Evolutionary conservation across 225 moss, liverwort and hornwort genomes (phyloP), one percentile per base, ranked within the genome.

Genomic region (Takakia lepidozioides): DNA sequence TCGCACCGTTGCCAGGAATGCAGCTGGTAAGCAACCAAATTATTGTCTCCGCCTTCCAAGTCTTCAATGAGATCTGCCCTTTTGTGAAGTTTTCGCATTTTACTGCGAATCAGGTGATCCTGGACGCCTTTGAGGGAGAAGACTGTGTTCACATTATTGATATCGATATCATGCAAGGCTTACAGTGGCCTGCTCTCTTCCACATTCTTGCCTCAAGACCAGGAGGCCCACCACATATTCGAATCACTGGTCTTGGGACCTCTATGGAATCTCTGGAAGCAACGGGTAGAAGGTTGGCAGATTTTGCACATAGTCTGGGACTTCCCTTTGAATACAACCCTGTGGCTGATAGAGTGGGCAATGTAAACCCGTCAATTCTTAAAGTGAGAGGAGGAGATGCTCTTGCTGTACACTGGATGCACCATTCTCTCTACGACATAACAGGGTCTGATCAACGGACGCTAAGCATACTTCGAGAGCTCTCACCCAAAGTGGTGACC

Each of bases 31-130:
- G 70, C 56, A 78, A 60, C 10, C 80, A 78, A 29, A 65, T 50
- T 24, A 71, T 90, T n/a, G 70, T 83, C 19, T 65, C 76, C 0
- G 85, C 88, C 2, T 76, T 88, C 40, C 88, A 88, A 62, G 82
- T 80, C 30, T 85, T 88, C 60, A 85, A 88, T 43, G 85, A 78
- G 14, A 79, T 88, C 43, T 85, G 82, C 43, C 88, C 88, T 0
- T 88, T 82, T 16, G 76, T 88, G 39, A 85, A 82, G 47, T 88
- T 88, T 40, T 85, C 88, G 1, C 88, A 88, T 55, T 88, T 88
- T 55, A 85, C 88, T 0, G 85, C 88, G 6, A 85, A 88, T 29
- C 88, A 85, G 36, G 82, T 82, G 29, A 85, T 88, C 27, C 65
- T 76, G 6, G 88, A 88, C 25, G 88, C 88, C 0, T 82, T 88